These are phyloP conservation scores for Penicillium sp. DNA, from an alignment of 2,329 filamentous ascomycete genomes.

Conservation along the genomic window DNA sequence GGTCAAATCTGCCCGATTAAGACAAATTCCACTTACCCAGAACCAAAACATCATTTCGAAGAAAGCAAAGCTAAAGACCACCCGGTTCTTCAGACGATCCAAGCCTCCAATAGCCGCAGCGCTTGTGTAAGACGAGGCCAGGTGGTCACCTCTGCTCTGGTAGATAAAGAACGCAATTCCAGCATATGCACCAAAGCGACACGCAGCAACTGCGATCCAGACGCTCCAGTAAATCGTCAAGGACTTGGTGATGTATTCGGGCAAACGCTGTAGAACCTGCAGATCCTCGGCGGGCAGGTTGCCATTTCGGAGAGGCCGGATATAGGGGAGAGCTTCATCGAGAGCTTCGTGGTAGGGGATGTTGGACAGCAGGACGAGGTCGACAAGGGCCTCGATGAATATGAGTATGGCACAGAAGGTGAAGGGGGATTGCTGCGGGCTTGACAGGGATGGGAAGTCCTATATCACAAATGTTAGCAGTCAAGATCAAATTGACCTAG, in stretches of 20 bases:
- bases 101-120: slow-evolving; percentile 41
- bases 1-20: not conserved
- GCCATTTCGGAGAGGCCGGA: slow-evolving; percentile 24
- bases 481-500: not conserved
- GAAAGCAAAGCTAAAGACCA: slow-evolving; percentile 82
- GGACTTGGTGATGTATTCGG: slow-evolving; percentile 26
- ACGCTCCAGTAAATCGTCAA: slow-evolving; percentile 40
- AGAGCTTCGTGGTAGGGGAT: slow-evolving; percentile 63
- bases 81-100: slow-evolving; percentile 74
- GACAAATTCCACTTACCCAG: slow-evolving; percentile 57
- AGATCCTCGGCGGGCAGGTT: slow-evolving; percentile 26
- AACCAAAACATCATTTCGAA: slow-evolving; percentile 83
- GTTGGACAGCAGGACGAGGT: slow-evolving; percentile 60
- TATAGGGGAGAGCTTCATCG: slow-evolving; percentile 54
- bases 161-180: slow-evolving; percentile 41
- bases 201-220: slow-evolving; percentile 36
- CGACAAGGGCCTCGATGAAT: slow-evolving; percentile 62
- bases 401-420: slow-evolving; percentile 67
- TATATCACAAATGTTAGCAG: slow-evolving; percentile 17
- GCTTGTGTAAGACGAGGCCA: slow-evolving; percentile 20
- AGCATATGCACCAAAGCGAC: slow-evolving; percentile 38
- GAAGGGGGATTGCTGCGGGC: slow-evolving; percentile 63
- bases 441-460: slow-evolving; percentile 63
- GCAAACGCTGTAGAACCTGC: slow-evolving; percentile 19
- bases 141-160: slow-evolving; percentile 25